phyloP scores from a whole-genome alignment of 2,329 filamentous ascomycete genomes.

The Aspergillus arachidicola region DNA sequence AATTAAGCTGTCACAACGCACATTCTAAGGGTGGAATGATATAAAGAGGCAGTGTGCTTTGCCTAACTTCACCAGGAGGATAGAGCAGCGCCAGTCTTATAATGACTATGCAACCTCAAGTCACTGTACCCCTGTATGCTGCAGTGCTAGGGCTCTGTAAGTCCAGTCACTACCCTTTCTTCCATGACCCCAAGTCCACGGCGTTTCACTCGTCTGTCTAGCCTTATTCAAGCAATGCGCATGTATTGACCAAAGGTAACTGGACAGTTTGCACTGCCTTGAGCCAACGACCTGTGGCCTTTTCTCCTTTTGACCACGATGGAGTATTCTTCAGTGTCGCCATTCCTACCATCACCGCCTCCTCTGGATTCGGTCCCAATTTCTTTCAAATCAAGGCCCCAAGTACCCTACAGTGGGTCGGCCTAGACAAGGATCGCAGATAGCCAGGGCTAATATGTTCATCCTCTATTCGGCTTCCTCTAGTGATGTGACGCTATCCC shows the following conservation, averaged over 20 bases:
- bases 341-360: no score
- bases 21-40: no score
- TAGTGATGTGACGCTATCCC: constrained; percentile 65
- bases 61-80: no score
- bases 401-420: constrained; percentile 51
- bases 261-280: constrained; percentile 25
- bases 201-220: no score
- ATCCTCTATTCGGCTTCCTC: constrained; percentile 58
- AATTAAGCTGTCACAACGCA: background rate
- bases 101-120: background rate
- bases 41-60: no score
- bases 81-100: no score
- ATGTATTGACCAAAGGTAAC: constrained; percentile 45
- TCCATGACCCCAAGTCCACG: background rate
- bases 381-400: constrained; percentile 47
- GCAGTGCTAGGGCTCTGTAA: background rate
- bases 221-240: no score
- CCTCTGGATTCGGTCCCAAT: no score
- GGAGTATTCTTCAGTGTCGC: no score
- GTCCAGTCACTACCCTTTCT: background rate
- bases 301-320: no score
- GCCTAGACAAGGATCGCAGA: constrained; percentile 60
- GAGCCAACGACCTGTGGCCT: no score
- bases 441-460: constrained; percentile 64
- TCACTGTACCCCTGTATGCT: background rate